A percentile compares a stretch with the other conserved stretches of the same genome.
Conservation (phyloP, 352 stramenopile genomes). For the Pythium pyrilobum region DNA sequence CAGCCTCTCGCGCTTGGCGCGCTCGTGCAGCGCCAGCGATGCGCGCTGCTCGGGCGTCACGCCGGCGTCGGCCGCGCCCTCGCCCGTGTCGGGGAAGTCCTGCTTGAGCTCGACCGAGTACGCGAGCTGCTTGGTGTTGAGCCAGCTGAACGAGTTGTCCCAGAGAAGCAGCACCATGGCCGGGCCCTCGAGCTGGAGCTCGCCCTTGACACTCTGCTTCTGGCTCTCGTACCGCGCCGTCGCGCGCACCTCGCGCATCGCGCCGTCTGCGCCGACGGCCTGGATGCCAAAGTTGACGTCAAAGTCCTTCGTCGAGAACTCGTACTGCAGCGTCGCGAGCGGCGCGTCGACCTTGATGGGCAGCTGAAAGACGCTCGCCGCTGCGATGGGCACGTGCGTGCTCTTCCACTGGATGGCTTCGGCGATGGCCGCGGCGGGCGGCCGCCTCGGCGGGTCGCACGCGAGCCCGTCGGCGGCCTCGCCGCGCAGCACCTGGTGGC, state of each 20-base stretch:
- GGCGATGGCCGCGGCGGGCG: constrained; percentile 18
- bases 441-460: background rate
- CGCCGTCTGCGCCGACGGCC: constrained; percentile 55
- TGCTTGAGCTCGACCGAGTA: constrained; percentile 70
- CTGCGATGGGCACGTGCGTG: constrained; percentile 64
- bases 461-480: background rate
- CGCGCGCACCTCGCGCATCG: constrained; percentile 44
- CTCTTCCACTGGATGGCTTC: constrained; percentile 74
- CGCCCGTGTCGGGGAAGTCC: constrained; percentile 12
- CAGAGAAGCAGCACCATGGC: constrained; percentile 63
- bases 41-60: constrained; percentile 14
- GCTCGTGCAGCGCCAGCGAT: constrained; percentile 38
- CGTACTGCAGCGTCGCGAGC: constrained; percentile 50
- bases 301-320: constrained; percentile 67
- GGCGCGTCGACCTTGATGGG: constrained; percentile 65
- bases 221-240: constrained; percentile 65
- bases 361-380: constrained; percentile 56
- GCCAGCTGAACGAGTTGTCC: constrained; percentile 83
- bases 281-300: constrained; percentile 72
- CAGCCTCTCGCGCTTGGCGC: constrained; percentile 39
- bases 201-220: constrained; percentile 35
- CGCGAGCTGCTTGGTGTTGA: constrained; percentile 72
- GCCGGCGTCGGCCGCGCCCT: background rate
- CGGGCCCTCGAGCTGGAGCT: constrained; percentile 39
- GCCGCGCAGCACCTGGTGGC: constrained; percentile 6